Evolutionary conservation across 2,329 filamentous ascomycete genomes (phyloP).

Genomic region (Colletotrichum salicis): DNA sequence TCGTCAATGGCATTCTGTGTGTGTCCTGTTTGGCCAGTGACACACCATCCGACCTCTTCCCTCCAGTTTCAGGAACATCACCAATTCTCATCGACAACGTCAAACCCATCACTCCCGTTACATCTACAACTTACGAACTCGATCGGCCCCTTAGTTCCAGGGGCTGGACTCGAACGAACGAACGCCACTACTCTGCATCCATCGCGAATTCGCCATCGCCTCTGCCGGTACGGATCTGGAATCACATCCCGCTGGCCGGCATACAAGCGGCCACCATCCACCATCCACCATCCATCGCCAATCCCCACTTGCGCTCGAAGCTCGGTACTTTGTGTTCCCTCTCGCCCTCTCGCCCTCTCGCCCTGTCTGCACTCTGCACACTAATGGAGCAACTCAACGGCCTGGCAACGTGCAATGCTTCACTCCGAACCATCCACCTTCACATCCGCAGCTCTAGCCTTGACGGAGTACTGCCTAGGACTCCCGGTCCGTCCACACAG

Average conservation of each 20-base stretch:
- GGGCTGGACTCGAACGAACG: slow-evolving; percentile 18
- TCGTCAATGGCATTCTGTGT: slow-evolving; percentile 8
- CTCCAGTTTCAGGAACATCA: not conserved
- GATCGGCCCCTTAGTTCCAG: not conserved
- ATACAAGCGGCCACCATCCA: slow-evolving; percentile 31
- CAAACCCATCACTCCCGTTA: not conserved
- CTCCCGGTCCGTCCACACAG: slow-evolving; percentile 1
- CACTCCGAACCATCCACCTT: not conserved
- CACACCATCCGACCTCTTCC: not conserved
- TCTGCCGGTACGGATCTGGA: slow-evolving; percentile 32
- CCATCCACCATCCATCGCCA: slow-evolving; percentile 21
- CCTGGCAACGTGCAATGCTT: slow-evolving; percentile 25
- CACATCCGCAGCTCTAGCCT: slow-evolving; percentile 12
- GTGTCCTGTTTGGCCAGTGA: not conserved
- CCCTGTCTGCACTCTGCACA: slow-evolving; percentile 29
- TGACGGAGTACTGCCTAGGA: not conserved
- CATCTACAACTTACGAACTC: not conserved
- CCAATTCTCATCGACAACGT: not conserved
- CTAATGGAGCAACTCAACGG: slow-evolving; percentile 18
- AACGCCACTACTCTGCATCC: slow-evolving; percentile 26
- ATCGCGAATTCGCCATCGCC: slow-evolving; percentile 15
- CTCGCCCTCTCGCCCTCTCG: slow-evolving; percentile 12
- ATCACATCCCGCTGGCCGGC: slow-evolving; percentile 29
- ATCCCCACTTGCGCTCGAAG: slow-evolving; percentile 14
- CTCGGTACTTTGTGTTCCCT: slow-evolving; percentile 14